Conservation (phyloP, 2,329 filamentous ascomycete species). For the Mariannaea elegans region DNA sequence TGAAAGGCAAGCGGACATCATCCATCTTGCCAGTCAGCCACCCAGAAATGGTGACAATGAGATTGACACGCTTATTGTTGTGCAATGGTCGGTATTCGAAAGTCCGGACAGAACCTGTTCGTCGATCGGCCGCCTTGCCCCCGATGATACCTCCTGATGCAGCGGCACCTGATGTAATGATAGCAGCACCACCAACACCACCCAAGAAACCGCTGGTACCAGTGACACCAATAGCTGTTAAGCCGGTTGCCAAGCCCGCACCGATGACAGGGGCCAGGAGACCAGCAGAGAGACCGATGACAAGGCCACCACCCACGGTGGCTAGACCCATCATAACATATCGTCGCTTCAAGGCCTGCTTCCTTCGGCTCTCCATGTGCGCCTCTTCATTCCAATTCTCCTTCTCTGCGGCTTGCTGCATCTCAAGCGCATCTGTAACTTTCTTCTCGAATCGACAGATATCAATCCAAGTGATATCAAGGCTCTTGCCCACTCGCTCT, state of each 20-base stretch:
- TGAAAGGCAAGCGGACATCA: constrained; percentile 93
- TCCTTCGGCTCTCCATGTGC: constrained; percentile 87
- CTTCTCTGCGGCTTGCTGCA: constrained; percentile 93
- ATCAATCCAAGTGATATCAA: constrained; percentile 88
- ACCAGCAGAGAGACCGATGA: constrained; percentile 94
- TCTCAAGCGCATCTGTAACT: constrained; percentile 94
- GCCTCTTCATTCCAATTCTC: constrained; percentile 99
- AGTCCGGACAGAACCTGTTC: constrained; percentile 91
- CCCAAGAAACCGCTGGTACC: constrained; percentile 91
- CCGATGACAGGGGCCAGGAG: constrained; percentile 93
- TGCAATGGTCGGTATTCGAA: constrained; percentile 97
- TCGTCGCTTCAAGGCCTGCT: constrained; percentile 80
- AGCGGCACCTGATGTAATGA: constrained; percentile 91
- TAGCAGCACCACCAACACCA: constrained; percentile 88
- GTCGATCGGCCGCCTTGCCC: constrained; percentile 81
- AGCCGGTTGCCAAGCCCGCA: constrained; percentile 90
- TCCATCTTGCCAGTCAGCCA: constrained; percentile 99
- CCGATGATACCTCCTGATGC: constrained; percentile 89
- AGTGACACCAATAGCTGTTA: constrained; percentile 92
- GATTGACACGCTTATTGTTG: constrained; percentile 97
- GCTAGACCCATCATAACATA: constrained; percentile 97
- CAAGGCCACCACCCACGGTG: constrained; percentile 91
- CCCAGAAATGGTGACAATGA: constrained; percentile 93
- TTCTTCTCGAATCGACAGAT: constrained; percentile 97
- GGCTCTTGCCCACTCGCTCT: constrained; percentile 80